Percentiles rank a stretch among this genome's conserved stretches.
Evolutionary conservation across 2,329 filamentous ascomycete genomes (phyloP).

Genomic region (Pleurostoma richardsiae): DNA sequence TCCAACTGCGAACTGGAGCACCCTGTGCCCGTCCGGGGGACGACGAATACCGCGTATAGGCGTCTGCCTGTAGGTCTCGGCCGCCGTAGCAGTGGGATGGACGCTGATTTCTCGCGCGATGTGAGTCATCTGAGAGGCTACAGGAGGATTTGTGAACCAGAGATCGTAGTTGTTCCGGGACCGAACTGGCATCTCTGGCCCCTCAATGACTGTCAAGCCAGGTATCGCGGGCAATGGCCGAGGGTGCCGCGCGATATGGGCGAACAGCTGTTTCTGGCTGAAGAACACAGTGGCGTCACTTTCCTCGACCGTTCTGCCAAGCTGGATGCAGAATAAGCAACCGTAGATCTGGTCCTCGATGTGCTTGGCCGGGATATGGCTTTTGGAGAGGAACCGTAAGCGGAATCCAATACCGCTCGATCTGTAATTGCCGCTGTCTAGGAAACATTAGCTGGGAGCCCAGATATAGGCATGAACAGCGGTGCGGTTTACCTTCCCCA

Average conservation of each 20-base stretch:
- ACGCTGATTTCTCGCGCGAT: constrained; percentile 30
- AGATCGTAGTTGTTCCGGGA: constrained; percentile 48
- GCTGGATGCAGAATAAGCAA: constrained; percentile 49
- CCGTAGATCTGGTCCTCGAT: constrained; percentile 49
- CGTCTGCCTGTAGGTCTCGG: constrained; percentile 25
- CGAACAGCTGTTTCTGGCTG: constrained; percentile 44
- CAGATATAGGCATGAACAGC: too few relatives aligned
- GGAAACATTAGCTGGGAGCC: too few relatives aligned
- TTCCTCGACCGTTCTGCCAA: constrained; percentile 43
- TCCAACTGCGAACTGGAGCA: constrained; percentile 28
- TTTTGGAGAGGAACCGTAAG: constrained; percentile 51
- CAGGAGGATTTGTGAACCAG: constrained; percentile 36
- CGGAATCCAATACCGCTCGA: constrained; percentile 43
- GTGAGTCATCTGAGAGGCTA: constrained; percentile 34
- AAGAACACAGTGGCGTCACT: constrained; percentile 55
- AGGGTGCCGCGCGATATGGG: constrained; percentile 47
- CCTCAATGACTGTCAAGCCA: constrained; percentile 44
- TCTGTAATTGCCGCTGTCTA: constrained; percentile 42
- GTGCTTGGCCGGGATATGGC: constrained; percentile 42
- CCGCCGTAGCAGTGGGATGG: constrained; percentile 39
- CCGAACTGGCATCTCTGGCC: constrained; percentile 29
- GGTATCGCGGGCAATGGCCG: constrained; percentile 44
- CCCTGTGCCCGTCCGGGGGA: constrained; percentile 1
- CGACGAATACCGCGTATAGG: background rate
- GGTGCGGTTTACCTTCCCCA: constrained; percentile 33